Evolutionary conservation across 768 basidiomycete genomes (phyloP), one percentile per base, ranked within the genome.

Genomic region (Xerocomellus dryophilus): DNA sequence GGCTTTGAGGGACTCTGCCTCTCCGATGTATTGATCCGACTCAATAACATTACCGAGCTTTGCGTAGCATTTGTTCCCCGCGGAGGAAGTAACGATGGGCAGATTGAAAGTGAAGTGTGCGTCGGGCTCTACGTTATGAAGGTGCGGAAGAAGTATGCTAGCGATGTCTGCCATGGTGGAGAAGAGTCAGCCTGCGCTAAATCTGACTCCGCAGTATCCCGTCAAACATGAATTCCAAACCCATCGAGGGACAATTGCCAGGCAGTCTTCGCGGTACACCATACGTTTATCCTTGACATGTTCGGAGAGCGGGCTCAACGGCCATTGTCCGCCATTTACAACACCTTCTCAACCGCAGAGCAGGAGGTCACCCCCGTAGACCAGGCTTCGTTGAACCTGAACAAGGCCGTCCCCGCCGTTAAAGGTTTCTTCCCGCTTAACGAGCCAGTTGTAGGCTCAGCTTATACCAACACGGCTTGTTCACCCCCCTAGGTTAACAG

Each of bases 21-120:
- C 89, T 12, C 86, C 87, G 0, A 64, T 61, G 57, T 79, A 90
- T 57, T 91, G 90, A 55, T 88, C 88, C 50, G 47, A 64, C 53
- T 89, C 85, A 15, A 55, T 47, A 7, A 71, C 43, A 5, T 71
- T 65, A 7, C 88, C 88, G 10, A 75, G 47, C 63, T 92, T 91
- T 45, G 76, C 82, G 58, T 78, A 89, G 68, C 88, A 91, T 21
- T 62, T 65, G 32, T 68, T 71, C 7, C 85, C 85, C 5, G 76
- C 73, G 1, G 87, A 83, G 17, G 88, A 85, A 17, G 53, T 69
- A 18, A 88, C 65, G 52, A 72, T 72, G 4, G 85, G 81, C 15
- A 74, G 66, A 25, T 43, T 58, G 12, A 75, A 77, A 4, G 67
- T 70, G 59, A 86, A 84, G 14, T 79, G 68, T 10, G 73, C 76